Evolutionary conservation across 441 rosid genomes (phyloP), one percentile per base, ranked within the genome.

Genomic region (Lagerstroemia fauriei): DNA sequence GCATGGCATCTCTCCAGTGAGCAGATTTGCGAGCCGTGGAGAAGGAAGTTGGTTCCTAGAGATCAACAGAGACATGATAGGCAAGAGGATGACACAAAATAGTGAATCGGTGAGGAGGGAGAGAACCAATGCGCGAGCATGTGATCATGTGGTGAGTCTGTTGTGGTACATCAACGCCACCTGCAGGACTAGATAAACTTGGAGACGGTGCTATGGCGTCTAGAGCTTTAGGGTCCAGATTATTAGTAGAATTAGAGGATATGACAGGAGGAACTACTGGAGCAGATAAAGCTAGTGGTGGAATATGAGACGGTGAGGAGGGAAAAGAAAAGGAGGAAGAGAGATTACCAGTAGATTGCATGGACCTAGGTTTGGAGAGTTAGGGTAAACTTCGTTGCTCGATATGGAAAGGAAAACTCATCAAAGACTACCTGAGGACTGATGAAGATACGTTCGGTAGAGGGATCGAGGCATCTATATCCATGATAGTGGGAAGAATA

Each of bases 401-500:
- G 0, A 13, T 11, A 73, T 24, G 76, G 76, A 24, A 73, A 73
- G 50, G 13, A 7, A 17, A 10, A n/a, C 29, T 73, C 76, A 73
- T 73, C 18, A 34, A 73, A 73, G 9, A 44, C 29, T 12, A 73
- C 76, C 10, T 73, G 48, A 14, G 18, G 5, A 34, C 51, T 13
- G 13, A 73, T 38, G 41, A 73, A 73, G 24, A 34, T 18, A 34
- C 51, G 7, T 3, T 51, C 51, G 14, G 29, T 32, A 20, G 47
- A 9, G 41, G 41, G 76, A 24, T 73, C 56, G n/a, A 74, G n/a
- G 46, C 57, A 74, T 20, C 56, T 56, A 74, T 74, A 74, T 13
- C 53, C 25, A 11, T 47, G 25, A 38, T 74, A 47, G 41, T 84
- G 79, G 80, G 13, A 16, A 32, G 65, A 24, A 9, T 76, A 76